Evolutionary conservation across 2,329 filamentous ascomycete genomes (phyloP), one percentile per base, ranked within the genome.

Genomic region (Zymoseptoria crescenta): DNA sequence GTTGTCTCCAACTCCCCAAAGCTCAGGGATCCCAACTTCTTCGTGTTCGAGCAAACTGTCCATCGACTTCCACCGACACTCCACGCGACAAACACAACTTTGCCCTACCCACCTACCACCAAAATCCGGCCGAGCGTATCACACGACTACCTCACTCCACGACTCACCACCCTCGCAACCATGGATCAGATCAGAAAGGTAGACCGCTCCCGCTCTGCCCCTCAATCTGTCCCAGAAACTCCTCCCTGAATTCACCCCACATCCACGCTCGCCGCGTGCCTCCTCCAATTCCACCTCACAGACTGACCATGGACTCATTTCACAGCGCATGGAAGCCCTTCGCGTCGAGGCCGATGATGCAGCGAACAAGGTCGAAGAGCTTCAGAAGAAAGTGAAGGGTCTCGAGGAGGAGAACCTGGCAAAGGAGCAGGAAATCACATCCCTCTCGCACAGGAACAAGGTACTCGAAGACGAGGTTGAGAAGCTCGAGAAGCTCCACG

Each of bases 391-490:
- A 80, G 83, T 96, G 80, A 97, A 96, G 83, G 76, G 79, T 57
- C 84, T 97, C 65, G 92, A 99, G 80, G 88, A 96, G 78, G 93
- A 97, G 81, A 96, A 91, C 77, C 83, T 96, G 64, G 83, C 88
- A 74, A 97, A 97, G 82, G 94, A 97, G 81, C 92, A 97, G 79
- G 93, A 97, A 77, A 96, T 97, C 77, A 95, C 89, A 67, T 97
- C 94, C 56, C 85, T 97, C 72, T 86, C 88, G 74, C 93, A 97
- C 87, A 95, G 93, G 82, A 96, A 96, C 80, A 85, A 86, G 72
- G 82, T 96, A 62, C 87, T 97, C 62, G 94, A 97, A 80, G 70
- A 76, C 64, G 91, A 97, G 75, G 87, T 96, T 68, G 93, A 96
- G 81, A 96, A 96, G 83, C 83, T 96, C 66, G 94, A 97, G 81